Evolutionary conservation across 2,329 filamentous ascomycete genomes (phyloP), one percentile per base, ranked within the genome.

Genomic region (Calonectria pauciramosa): DNA sequence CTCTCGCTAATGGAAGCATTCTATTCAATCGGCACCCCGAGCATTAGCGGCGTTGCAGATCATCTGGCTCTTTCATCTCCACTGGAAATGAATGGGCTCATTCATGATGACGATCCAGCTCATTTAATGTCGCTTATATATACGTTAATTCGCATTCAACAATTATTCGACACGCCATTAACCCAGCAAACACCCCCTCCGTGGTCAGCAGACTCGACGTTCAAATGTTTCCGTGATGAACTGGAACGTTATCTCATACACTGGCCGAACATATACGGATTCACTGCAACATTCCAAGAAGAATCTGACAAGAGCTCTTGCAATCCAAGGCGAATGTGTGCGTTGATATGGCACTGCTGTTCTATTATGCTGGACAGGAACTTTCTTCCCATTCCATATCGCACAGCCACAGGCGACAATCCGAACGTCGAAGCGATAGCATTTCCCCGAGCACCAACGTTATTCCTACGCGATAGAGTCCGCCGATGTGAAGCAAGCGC

Each of bases 251-350:
- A 63, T n/a, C 56, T 63, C 14, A 20, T 63, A 41, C 56, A 63
- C 14, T 63, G 56, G 56, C 56, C 56, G 20, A 63, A 63, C 30
- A 38, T 20, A n/a, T 63, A 63, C 34, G 56, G 56, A 30, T 63
- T 63, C 18, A 41, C 56, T 10, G 56, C 56, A 16, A 63, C 13
- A 3, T 63, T 63, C 8, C 34, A 41, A 18, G 56, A 63, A 20
- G 30, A 34, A 34, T 18, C 36, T 6, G 10, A 23, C 23, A 63
- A 26, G 26, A 11, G 23, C 18, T 20, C 34, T 26, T 63, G 56
- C 14, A 41, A 23, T 4, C 38, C 56, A 13, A 63, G 38, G 13
- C 10, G 38, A 26, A 36, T 41, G 16, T 41, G 56, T 28, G 56
- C 34, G 16, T 5, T 63, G 3, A 28, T 63, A 11, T 63, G 56